Conservation (phyloP, 2,329 filamentous ascomycete species). For the Fusarium hainanense region DNA sequence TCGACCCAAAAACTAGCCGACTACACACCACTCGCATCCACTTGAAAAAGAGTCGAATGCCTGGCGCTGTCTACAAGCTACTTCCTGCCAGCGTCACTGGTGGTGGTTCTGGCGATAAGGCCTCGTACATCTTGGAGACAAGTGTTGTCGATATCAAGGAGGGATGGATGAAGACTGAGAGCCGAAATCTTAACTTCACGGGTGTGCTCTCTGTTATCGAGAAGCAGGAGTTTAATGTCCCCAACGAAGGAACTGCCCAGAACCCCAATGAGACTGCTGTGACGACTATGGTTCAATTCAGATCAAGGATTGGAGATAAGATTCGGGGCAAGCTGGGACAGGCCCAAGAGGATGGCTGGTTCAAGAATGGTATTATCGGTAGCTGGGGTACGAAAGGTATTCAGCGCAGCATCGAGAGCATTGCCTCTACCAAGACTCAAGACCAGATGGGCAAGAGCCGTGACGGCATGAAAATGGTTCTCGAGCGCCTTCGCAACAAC, state of each 20-base stretch:
- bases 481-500: constrained; percentile 73
- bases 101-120: constrained; percentile 72
- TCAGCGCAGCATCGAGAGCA: constrained; percentile 81
- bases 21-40: constrained; percentile 83
- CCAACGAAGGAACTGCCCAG: constrained; percentile 45
- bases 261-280: constrained; percentile 69
- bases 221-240: constrained; percentile 72
- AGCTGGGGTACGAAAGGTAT: constrained; percentile 77
- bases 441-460: constrained; percentile 83
- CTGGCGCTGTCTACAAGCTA: constrained; percentile 78
- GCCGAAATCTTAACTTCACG: constrained; percentile 83
- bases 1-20: constrained; percentile 78
- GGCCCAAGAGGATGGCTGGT: constrained; percentile 60
- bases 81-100: constrained; percentile 77
- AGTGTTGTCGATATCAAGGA: constrained; percentile 82
- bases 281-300: constrained; percentile 78
- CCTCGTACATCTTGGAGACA: constrained; percentile 83
- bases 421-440: constrained; percentile 80
- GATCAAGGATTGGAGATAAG: constrained; percentile 77
- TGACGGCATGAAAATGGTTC: constrained; percentile 84
- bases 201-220: constrained; percentile 83
- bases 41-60: constrained; percentile 83
- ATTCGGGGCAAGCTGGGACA: constrained; percentile 66
- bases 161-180: constrained; percentile 86
- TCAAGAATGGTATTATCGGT: constrained; percentile 61